Conservation (phyloP, 805 yeast genomes). For the Metschnikowia peoriensis region DNA sequence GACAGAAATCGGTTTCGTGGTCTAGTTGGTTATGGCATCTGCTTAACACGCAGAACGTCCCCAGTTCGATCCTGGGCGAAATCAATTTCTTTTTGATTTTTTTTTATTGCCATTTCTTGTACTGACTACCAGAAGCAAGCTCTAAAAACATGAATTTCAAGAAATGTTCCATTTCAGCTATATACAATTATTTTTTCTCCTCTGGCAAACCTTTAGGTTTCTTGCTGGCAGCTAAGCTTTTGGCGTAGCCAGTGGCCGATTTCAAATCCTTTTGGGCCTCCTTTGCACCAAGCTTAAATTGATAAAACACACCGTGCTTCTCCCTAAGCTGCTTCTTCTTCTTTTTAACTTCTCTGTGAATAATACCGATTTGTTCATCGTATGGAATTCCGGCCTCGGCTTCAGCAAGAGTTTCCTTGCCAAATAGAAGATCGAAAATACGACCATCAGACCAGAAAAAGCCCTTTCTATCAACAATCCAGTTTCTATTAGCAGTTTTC, state of each 20-base stretch:
- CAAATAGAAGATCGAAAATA: conserved; percentile 76
- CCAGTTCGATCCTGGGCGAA: conserved; percentile 99
- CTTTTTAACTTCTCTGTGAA: conserved; percentile 46
- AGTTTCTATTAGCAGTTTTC: conserved; percentile 47
- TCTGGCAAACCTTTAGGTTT: conserved; percentile 15
- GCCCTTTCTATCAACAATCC: conserved; percentile 82
- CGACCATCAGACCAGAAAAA: conserved; percentile 94
- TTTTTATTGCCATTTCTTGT: too few species aligned
- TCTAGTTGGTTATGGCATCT: conserved; percentile 99
- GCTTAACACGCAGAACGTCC: conserved; percentile 99
- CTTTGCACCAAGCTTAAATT: conserved; percentile 43
- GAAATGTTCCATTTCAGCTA: not conserved
- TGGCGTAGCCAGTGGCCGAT: conserved; percentile 24
- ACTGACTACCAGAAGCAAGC: too few species aligned
- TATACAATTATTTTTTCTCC: conserved; percentile 12
- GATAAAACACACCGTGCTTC: conserved; percentile 61
- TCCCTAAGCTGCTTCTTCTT: conserved; percentile 49
- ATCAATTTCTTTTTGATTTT: conserved; percentile 45
- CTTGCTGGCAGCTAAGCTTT: conserved; percentile 9
- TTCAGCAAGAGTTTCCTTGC: conserved; percentile 71
- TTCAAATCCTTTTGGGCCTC: conserved; percentile 31
- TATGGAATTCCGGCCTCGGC: conserved; percentile 70
- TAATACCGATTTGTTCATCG: conserved; percentile 55
- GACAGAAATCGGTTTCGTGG: conserved; percentile 50
- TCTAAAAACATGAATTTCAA: not conserved